These are phyloP conservation scores for Cutaneotrichosporon sp. DNA, from an alignment of 1,284 basidiomycete genomes.

Conservation along the genomic window DNA sequence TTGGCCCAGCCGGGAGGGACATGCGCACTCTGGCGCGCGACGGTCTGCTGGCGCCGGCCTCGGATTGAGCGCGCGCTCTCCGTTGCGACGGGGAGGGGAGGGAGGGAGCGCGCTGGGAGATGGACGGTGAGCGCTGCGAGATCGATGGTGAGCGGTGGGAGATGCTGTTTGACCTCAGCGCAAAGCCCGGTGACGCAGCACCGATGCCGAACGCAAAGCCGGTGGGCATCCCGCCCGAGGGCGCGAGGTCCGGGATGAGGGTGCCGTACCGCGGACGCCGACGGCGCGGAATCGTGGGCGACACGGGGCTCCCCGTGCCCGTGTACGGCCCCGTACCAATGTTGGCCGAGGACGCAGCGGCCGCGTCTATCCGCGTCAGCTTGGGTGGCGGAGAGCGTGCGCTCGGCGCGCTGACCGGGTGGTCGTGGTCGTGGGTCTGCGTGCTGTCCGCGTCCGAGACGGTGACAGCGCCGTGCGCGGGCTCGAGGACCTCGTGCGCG, in stretches of 20 bases:
- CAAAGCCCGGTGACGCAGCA: conserved; percentile 54
- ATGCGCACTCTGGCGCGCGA: not conserved
- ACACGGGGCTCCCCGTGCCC: conserved; percentile 23
- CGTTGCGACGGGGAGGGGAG: not conserved
- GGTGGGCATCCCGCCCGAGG: conserved; percentile 36
- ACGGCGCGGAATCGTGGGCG: conserved; percentile 28
- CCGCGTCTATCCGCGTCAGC: not conserved
- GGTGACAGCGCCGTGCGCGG: conserved; percentile 25
- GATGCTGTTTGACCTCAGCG: conserved; percentile 40
- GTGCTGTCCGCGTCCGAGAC: conserved; percentile 24
- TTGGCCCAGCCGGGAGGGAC: conserved; percentile 1
- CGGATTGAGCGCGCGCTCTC: conserved; percentile 1
- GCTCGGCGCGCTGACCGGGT: conserved; percentile 4
- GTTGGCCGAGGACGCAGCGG: not conserved
- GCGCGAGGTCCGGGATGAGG: conserved; percentile 49
- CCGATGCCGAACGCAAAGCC: conserved; percentile 54
- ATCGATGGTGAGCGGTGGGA: conserved; percentile 17
- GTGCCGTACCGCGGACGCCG: conserved; percentile 45
- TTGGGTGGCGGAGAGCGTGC: conserved; percentile 1
- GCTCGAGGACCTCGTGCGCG: conserved; percentile 32
- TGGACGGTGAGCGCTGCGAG: not conserved
- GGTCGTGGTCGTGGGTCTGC: conserved; percentile 5
- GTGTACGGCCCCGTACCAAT: conserved; percentile 7
- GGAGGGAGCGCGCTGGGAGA: not conserved
- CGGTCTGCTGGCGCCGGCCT: not conserved